A percentile compares a stretch with the other conserved stretches of the same genome.
phyloP scores from a whole-genome alignment of 2,329 filamentous ascomycete species.

The Sporothrix brasiliensis region DNA sequence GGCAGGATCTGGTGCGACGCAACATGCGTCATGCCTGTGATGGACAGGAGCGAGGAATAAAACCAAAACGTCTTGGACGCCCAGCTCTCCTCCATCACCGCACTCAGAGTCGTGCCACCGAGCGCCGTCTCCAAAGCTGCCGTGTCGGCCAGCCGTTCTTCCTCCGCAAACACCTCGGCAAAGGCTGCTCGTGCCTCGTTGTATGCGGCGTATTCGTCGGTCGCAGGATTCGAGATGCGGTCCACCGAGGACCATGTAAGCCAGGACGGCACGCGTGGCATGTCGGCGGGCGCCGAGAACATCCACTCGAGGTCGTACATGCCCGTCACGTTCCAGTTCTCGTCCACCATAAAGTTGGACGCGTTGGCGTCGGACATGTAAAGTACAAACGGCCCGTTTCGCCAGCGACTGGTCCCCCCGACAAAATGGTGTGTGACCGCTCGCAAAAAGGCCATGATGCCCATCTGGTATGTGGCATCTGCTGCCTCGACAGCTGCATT shows the following conservation, averaged over 20 bases:
- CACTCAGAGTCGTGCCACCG: slow-evolving; percentile 11
- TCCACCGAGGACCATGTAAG: slow-evolving; percentile 37
- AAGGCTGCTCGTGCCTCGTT: not conserved
- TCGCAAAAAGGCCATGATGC: slow-evolving; percentile 31
- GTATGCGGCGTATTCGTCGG: not conserved
- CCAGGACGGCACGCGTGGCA: slow-evolving; percentile 41
- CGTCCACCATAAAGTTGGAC: slow-evolving; percentile 43
- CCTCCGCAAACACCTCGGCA: slow-evolving; percentile 12
- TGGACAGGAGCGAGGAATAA: slow-evolving; percentile 20
- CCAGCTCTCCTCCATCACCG: slow-evolving; percentile 23
- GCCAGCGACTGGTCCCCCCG: not conserved
- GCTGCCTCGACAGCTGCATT: slow-evolving; percentile 36
- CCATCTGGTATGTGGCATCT: slow-evolving; percentile 41
- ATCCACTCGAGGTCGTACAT: slow-evolving; percentile 44
- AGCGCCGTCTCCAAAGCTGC: not conserved
- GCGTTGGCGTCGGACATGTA: slow-evolving; percentile 41
- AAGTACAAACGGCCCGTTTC: slow-evolving; percentile 36
- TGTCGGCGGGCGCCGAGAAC: slow-evolving; percentile 41
- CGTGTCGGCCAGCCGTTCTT: slow-evolving; percentile 22
- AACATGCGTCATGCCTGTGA: slow-evolving; percentile 21
- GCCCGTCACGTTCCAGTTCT: slow-evolving; percentile 43
- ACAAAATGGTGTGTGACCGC: slow-evolving; percentile 19
- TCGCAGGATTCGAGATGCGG: not conserved
- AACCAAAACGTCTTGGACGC: slow-evolving; percentile 18
- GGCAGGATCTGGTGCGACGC: slow-evolving; percentile 20